Percentiles rank a stretch among this genome's conserved stretches.
Conservation (phyloP, 106 monocot genomes). For the Acanthochlamys bracteata region DNA sequence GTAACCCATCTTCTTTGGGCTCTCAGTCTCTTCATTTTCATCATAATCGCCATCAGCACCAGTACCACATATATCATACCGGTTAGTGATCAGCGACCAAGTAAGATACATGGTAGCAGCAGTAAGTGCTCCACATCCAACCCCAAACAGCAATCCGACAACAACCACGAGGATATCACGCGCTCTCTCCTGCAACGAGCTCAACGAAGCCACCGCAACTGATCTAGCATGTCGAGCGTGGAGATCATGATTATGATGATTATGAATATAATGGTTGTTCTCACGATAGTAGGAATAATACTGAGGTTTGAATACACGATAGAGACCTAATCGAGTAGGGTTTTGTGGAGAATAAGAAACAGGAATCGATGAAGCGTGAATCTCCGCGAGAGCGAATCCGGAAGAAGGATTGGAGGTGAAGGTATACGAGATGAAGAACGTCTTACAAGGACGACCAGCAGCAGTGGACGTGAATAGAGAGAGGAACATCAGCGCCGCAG, state of each 20-base stretch:
- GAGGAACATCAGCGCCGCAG: slow-evolving; percentile 16
- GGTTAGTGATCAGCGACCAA: slow-evolving; percentile 41
- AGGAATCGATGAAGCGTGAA: neutral
- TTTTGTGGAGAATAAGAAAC: neutral
- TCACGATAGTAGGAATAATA: neutral
- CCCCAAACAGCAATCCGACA: slow-evolving; percentile 58
- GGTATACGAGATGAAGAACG: slow-evolving; percentile 48
- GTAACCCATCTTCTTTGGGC: slow-evolving; percentile 57
- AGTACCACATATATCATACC: slow-evolving; percentile 9
- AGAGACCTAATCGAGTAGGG: slow-evolving; percentile 18
- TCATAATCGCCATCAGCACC: slow-evolving; percentile 10
- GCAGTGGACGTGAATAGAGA: slow-evolving; percentile 17
- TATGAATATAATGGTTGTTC: neutral
- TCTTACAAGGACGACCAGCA: slow-evolving; percentile 42
- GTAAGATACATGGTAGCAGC: slow-evolving; percentile 57
- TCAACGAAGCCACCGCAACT: neutral
- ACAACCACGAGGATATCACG: slow-evolving; percentile 65
- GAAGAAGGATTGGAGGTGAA: slow-evolving; percentile 28
- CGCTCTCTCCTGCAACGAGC: slow-evolving; percentile 51
- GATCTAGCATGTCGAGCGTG: neutral
- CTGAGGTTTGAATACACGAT: slow-evolving; percentile 19
- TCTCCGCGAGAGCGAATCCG: slow-evolving; percentile 4
- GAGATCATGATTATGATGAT: slow-evolving; percentile 8
- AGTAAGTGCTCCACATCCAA: slow-evolving; percentile 68
- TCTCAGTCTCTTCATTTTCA: slow-evolving; percentile 5